Evolutionary conservation across 2,329 filamentous ascomycete species (phyloP).

Genomic region (Gnomoniopsis smithogilvyi): DNA sequence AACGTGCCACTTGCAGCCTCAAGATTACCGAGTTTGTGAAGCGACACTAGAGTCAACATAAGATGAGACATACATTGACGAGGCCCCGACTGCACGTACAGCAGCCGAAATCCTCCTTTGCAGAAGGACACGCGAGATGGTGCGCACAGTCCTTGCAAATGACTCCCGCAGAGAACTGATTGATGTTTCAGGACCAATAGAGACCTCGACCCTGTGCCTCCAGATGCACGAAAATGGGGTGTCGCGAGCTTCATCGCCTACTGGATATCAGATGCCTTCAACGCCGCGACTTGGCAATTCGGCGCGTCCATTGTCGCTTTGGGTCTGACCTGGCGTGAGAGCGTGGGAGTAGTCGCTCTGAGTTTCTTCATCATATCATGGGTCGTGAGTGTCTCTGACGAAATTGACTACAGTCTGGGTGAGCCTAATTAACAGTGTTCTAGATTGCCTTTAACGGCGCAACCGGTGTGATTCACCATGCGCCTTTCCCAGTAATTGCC

Average conservation of each 20-base stretch:
- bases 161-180: neutral
- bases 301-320: conserved; percentile 10
- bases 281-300: conserved; percentile 8
- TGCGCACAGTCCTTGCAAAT: neutral
- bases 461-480: conserved; percentile 33
- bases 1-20: neutral
- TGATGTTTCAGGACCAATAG: neutral
- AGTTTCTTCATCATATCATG: conserved; percentile 17
- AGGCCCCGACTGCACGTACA: conserved; percentile 8
- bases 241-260: conserved; percentile 2
- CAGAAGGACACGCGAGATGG: conserved; percentile 13
- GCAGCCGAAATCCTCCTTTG: conserved; percentile 10
- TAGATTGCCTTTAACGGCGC: conserved; percentile 30
- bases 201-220: conserved; percentile 4
- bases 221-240: neutral
- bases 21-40: neutral
- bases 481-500: conserved; percentile 35
- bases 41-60: neutral
- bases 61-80: neutral
- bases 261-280: conserved; percentile 12
- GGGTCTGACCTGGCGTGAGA: conserved; percentile 4
- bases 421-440: neutral
- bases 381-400: conserved; percentile 1
- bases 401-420: neutral
- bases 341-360: conserved; percentile 8